Percentiles rank a stretch among this genome's conserved stretches.
Evolutionary conservation across 345 rosid species (phyloP).

Genomic region (Populus simonii): DNA sequence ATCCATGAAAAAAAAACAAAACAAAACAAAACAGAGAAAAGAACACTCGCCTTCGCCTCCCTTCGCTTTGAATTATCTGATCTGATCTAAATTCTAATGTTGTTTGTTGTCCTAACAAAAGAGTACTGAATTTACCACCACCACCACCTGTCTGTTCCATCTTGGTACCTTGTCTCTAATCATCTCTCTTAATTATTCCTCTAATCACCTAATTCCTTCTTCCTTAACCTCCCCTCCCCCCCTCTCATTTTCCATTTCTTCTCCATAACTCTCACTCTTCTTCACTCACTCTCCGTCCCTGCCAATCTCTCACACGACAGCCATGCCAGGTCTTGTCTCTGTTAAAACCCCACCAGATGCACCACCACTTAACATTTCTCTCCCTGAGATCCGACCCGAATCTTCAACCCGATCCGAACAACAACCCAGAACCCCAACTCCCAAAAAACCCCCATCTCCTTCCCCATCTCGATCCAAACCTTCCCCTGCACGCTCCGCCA

Average conservation of each 20-base stretch:
- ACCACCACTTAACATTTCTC: conserved; percentile 59
- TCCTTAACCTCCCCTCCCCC: no score
- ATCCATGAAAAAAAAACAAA: no score
- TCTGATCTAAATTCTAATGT: not conserved
- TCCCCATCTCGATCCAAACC: conserved; percentile 79
- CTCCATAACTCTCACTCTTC: not conserved
- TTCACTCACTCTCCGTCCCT: not conserved
- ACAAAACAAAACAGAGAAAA: not conserved
- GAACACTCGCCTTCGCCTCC: not conserved
- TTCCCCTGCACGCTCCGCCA: conserved; percentile 62
- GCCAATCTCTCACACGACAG: not conserved
- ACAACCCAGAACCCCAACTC: conserved; percentile 29
- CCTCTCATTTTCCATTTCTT: not conserved
- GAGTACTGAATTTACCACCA: not conserved
- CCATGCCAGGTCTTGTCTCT: conserved; percentile 91
- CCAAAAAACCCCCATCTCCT: conserved; percentile 61
- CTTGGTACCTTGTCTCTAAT: conserved; percentile 2
- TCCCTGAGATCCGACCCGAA: conserved; percentile 52
- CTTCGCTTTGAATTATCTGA: no score
- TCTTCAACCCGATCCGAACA: conserved; percentile 39
- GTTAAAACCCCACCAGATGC: conserved; percentile 77
- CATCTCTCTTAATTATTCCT: conserved; percentile 3
- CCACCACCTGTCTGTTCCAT: conserved; percentile 6
- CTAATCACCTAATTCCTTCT: not conserved
- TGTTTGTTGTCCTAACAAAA: not conserved